A percentile compares a stretch with the other conserved stretches of the same genome.
Conservation (phyloP, 2,329 filamentous ascomycete species). For the Allantophomopsis cytisporea region DNA sequence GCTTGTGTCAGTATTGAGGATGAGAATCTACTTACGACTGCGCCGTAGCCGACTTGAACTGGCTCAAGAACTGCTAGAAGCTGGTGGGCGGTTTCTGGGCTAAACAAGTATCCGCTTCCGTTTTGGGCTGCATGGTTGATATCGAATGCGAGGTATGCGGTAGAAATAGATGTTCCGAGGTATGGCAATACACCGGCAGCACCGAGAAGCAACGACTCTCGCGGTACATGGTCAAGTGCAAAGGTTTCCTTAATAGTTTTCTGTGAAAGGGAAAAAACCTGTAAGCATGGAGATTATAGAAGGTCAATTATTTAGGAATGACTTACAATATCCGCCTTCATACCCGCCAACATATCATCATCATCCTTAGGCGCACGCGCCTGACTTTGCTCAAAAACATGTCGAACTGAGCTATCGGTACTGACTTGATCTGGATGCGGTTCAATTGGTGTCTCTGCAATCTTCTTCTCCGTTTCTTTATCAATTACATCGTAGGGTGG, state of each 20-base stretch:
- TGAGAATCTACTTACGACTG: conserved; percentile 43
- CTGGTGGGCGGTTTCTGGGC: conserved; percentile 53
- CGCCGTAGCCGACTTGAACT: conserved; percentile 81
- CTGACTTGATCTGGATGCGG: conserved; percentile 47
- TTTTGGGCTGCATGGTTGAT: conserved; percentile 53
- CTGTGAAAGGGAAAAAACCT: conserved; percentile 21
- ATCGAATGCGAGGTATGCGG: conserved; percentile 71
- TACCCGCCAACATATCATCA: conserved; percentile 37
- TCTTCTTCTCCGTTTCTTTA: conserved; percentile 37
- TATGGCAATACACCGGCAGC: conserved; percentile 76
- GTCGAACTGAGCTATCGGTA: conserved; percentile 37
- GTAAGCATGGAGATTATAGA: no score
- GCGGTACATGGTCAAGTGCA: conserved; percentile 48
- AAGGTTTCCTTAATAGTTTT: conserved; percentile 57
- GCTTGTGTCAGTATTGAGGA: no score
- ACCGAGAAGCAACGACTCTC: conserved; percentile 53
- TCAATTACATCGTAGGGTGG: conserved; percentile 30
- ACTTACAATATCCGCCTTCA: conserved; percentile 44
- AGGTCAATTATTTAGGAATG: neutral
- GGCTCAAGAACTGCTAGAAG: conserved; percentile 69
- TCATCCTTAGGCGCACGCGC: conserved; percentile 12
- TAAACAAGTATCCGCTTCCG: conserved; percentile 52
- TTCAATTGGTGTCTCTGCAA: conserved; percentile 40
- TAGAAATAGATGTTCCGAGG: conserved; percentile 69
- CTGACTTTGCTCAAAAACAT: conserved; percentile 28